A percentile compares a stretch with the other conserved stretches of the same genome.
Conservation (phyloP, 257 asterid species). For the Solanum lycopersicoides region DNA sequence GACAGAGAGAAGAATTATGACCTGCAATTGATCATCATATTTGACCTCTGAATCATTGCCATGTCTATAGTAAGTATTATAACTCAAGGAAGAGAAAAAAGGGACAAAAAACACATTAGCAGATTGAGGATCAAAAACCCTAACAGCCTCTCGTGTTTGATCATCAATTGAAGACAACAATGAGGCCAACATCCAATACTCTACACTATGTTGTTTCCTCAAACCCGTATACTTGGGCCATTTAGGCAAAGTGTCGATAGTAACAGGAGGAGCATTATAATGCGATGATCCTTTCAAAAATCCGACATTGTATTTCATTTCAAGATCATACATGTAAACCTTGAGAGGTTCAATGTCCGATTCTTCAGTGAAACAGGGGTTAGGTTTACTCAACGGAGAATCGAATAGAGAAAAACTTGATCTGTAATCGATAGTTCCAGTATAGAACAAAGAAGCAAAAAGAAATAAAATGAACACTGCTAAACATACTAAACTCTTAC, state of each 20-base stretch:
- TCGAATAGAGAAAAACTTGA: slow-evolving; percentile 10
- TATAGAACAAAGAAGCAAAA: background rate
- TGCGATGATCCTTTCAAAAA: slow-evolving; percentile 11
- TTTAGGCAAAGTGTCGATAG: slow-evolving; percentile 19
- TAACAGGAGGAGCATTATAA: slow-evolving; percentile 17
- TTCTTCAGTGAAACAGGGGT: slow-evolving; percentile 12
- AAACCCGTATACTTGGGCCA: slow-evolving; percentile 36
- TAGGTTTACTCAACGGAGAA: slow-evolving; percentile 4
- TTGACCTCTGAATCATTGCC: slow-evolving; percentile 51
- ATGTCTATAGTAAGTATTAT: slow-evolving; percentile 43
- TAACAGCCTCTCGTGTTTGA: slow-evolving; percentile 38
- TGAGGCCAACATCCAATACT: slow-evolving; percentile 51
- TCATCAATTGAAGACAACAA: slow-evolving; percentile 18
- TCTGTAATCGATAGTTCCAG: slow-evolving; percentile 10
- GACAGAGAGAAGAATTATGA: background rate
- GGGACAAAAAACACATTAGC: slow-evolving; percentile 87
- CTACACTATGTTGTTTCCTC: slow-evolving; percentile 41
- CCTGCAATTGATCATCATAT: slow-evolving; percentile 78
- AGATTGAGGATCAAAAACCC: slow-evolving; percentile 64
- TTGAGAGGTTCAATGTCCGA: slow-evolving; percentile 8
- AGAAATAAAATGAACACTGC: slow-evolving; percentile 1
- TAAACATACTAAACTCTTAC: background rate
- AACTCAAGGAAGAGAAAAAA: slow-evolving; percentile 78
- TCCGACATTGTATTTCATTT: slow-evolving; percentile 32
- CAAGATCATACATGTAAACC: slow-evolving; percentile 41